Evolutionary conservation across 108 stramenopile species (phyloP), one percentile per base, ranked within the genome.

Genomic region (Fragilaria crotonensis): DNA sequence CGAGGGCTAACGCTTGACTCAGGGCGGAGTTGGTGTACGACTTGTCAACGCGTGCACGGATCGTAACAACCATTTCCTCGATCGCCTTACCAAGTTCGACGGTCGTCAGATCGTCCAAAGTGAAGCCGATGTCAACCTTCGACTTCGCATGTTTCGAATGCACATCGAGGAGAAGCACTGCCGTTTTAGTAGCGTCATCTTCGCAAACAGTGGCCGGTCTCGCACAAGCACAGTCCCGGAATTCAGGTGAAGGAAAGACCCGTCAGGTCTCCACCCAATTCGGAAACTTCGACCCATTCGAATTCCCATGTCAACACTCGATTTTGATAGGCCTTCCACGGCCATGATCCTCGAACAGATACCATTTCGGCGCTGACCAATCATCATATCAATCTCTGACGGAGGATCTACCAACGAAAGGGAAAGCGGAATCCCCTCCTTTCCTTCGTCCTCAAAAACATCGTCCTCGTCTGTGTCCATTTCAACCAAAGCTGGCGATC

Each of bases 211-310:
- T 2, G 51, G 51, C 4, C 51, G 51, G 3, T 25, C 26, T 25
- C 26, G 21, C 1, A 52, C 51, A 52, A 52, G 3, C 2, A 52
- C 21, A 2, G 51, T 25, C 25, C 51, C 25, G 18, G 51, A 25
- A 52, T 23, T 17, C 18, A 52, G 51, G 31, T 60, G 72, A 45
- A 73, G 63, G 57, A 87, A 80, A 18, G 87, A 87, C 17, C 87
- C 90, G 75, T 89, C 77, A 27, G 83, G 85, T 32, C 57, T 68
- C 87, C 85, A 93, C 17, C 76, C 84, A 44, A 87, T 83, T 47
- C 90, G 82, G 59, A 92, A 88, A 1, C 84, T 85, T 31, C 73
- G 55, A 17, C 87, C 81, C 87, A 92, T 86, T 26, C 83, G 79
- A 21, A 79, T 23, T 18, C 90, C 84, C 62, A 69, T 78, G 60